Base-by-base conservation (phyloP, 768 basidiomycete species). In the Lactarius tabidus region DNA sequence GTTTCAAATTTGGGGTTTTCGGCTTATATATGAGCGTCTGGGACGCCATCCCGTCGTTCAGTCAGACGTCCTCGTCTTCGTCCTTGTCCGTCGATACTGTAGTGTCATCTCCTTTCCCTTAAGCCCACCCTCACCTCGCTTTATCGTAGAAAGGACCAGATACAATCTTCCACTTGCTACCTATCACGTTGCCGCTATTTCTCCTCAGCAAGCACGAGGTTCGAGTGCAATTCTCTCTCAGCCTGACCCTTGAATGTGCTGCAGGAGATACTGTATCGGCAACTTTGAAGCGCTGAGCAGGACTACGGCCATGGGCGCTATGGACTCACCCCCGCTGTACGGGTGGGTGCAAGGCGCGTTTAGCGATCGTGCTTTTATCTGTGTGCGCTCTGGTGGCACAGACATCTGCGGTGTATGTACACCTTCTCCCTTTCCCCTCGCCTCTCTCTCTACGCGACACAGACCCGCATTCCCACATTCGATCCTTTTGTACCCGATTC, bases 301-400 rank as follows among this genome's bases (percentile, higher is more conserved):
- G 14, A 73, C 90, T 48, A 67, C 71, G 15, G 79, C 79, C 31
- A 90, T 86, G 1, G 88, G 88, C 10, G 82, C 89, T 3, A 85
- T 88, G 10, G n/a, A n/a, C 71, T 90, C 56, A 88, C 88, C 85
- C 7, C 84, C 87, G 1, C 78, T 90, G 74, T 88, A 85, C 74
- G 80, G 83, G 70, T 91, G 88, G 87, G 71, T 82, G 0, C 82
- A 85, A 28, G 68, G 79, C 33, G 85, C 83, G 18, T 90, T 91
- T n/a, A 75, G 78, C 4, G 74, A 75, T 53, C 75, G 81, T 9
- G 59, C 85, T 28, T 81, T 85, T 61, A 66, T 89, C 12, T 72
- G 78, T 15, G 85, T 84, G 4, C 76, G 80, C 0, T 88, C 86
- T 51, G 89, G 89, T 28, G 89, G 89, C n/a, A 91, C 89, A 23